Percentiles rank a stretch among this genome's conserved stretches.
phyloP scores from a whole-genome alignment of 2,329 filamentous ascomycete genomes.

The Taxawa tesnikishii region DNA sequence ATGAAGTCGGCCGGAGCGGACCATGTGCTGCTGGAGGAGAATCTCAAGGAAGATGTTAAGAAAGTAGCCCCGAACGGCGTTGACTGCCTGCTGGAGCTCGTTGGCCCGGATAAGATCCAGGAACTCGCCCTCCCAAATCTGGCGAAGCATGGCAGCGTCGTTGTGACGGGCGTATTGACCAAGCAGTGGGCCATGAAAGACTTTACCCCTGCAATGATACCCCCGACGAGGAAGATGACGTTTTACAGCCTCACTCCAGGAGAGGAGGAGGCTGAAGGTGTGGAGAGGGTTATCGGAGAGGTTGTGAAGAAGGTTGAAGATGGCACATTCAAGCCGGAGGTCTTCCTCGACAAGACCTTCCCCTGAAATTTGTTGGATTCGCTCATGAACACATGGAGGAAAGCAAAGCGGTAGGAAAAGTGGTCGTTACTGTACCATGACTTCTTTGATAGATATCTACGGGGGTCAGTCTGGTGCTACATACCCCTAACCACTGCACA shows the following conservation, averaged over 20 bases:
- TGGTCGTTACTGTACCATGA: slow-evolving; percentile 4
- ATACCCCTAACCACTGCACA: too few species aligned
- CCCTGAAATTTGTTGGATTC: background rate
- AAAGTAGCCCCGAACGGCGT: slow-evolving; percentile 3
- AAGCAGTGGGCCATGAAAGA: slow-evolving; percentile 5
- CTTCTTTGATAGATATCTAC: too few species aligned
- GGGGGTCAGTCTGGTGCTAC: too few species aligned
- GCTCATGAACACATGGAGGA: slow-evolving; percentile 6
- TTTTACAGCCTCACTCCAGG: slow-evolving; percentile 5
- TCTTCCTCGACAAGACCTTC: slow-evolving; percentile 4
- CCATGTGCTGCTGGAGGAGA: slow-evolving; percentile 5
- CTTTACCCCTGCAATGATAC: slow-evolving; percentile 4
- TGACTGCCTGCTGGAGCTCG: slow-evolving; percentile 4
- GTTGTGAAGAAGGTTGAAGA: slow-evolving; percentile 1
- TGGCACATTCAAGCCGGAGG: slow-evolving; percentile 3
- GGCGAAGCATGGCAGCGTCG: slow-evolving; percentile 5
- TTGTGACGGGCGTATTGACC: slow-evolving; percentile 4
- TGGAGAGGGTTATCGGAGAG: slow-evolving; percentile 2
- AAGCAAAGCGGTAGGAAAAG: slow-evolving; percentile 2
- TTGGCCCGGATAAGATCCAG: slow-evolving; percentile 2
- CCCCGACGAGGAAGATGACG: slow-evolving; percentile 4
- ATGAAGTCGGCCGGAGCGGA: slow-evolving; percentile 4
- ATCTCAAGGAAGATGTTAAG: slow-evolving; percentile 1
- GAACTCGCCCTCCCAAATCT: slow-evolving; percentile 1
- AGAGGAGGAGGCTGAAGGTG: slow-evolving; percentile 2